Percentiles rank a stretch among this genome's conserved stretches.
Evolutionary conservation across 2,329 filamentous ascomycete species (phyloP).

Genomic region (Ambrosiella beaveri): DNA sequence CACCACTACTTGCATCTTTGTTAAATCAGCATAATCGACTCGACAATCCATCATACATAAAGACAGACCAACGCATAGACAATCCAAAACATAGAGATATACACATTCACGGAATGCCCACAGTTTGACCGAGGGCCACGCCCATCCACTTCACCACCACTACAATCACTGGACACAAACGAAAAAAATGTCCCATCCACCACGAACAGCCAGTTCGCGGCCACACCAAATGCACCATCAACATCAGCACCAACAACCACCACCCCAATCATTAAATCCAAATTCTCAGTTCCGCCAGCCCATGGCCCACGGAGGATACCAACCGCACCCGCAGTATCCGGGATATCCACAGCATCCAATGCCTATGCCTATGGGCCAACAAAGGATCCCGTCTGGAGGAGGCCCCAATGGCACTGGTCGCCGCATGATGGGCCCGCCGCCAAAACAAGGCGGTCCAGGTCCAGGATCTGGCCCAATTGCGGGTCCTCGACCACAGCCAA

Average conservation of each 20-base stretch:
- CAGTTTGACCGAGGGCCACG: background rate
- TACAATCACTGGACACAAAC: background rate
- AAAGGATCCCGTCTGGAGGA: no score
- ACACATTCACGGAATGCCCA: background rate
- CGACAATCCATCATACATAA: no score
- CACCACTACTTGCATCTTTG: no score
- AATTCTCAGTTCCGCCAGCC: background rate
- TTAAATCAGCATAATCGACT: no score
- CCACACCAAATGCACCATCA: background rate
- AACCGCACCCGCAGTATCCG: background rate
- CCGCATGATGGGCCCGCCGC: no score
- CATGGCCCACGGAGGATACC: background rate
- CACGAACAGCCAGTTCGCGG: background rate
- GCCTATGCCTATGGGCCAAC: background rate
- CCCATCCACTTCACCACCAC: background rate
- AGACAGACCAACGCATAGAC: no score
- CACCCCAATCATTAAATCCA: background rate
- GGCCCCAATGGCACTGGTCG: no score
- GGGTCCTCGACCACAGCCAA: background rate
- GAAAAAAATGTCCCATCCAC: background rate
- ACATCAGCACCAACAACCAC: background rate
- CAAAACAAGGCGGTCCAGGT: no score
- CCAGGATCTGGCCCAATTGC: no score
- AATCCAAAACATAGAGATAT: no score
- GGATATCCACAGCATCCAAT: background rate